A percentile compares a stretch with the other conserved stretches of the same genome.
Conservation (phyloP, 2,329 filamentous ascomycete species). For the Aspergillus niger region DNA sequence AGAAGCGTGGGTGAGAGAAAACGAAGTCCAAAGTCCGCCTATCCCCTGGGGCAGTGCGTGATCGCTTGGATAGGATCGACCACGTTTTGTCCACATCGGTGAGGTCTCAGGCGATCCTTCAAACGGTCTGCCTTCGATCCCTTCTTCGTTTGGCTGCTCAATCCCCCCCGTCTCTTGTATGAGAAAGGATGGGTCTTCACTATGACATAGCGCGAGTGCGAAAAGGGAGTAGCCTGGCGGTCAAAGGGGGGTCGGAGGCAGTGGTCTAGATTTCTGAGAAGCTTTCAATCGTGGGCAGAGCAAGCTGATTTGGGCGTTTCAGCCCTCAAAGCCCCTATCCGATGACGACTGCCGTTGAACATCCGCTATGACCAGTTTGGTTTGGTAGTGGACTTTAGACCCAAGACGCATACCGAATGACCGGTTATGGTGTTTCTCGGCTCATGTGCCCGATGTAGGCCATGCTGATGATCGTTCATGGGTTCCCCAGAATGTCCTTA, state of each 20-base stretch:
- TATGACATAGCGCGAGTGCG: constrained; percentile 16
- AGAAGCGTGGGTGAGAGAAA: not conserved
- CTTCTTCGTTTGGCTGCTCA: constrained; percentile 3
- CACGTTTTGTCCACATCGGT: constrained; percentile 24
- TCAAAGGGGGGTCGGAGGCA: constrained; percentile 2
- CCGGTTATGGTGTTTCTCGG: constrained; percentile 16
- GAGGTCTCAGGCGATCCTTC: constrained; percentile 17
- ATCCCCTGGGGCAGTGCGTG: constrained; percentile 20
- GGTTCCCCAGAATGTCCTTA: constrained; percentile 21
- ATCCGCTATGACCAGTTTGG: constrained; percentile 5
- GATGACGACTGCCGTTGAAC: constrained; percentile 13
- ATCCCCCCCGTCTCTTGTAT: not conserved
- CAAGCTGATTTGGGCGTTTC: constrained; percentile 20
- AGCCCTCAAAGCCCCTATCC: constrained; percentile 18
- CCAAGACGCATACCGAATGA: constrained; percentile 17
- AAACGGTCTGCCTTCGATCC: constrained; percentile 17
- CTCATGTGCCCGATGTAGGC: constrained; percentile 20
- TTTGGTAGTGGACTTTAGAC: not conserved
- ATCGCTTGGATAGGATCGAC: constrained; percentile 19
- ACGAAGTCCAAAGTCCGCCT: constrained; percentile 1
- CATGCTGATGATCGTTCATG: constrained; percentile 18
- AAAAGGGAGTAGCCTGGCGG: not conserved
- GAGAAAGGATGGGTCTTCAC: not conserved
- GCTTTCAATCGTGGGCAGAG: constrained; percentile 14
- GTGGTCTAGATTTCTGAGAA: constrained; percentile 20